A percentile compares a stretch with the other conserved stretches of the same genome.
Conservation (phyloP, 495 filamentous ascomycete species). For the Xylaria sp. region DNA sequence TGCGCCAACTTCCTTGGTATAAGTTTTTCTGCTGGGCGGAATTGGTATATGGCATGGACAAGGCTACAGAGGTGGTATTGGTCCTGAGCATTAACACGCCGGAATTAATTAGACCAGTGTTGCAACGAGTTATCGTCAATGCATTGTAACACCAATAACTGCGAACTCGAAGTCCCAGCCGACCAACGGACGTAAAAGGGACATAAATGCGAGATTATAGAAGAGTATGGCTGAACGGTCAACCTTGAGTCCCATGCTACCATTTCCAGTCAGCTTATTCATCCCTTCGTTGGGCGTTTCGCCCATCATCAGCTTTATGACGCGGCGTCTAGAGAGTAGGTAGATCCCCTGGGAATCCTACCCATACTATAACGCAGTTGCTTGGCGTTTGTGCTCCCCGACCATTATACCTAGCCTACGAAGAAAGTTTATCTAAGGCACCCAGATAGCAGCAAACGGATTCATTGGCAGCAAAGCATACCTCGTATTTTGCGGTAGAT, state of each 20-base stretch:
- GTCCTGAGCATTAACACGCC: background rate
- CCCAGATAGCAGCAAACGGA: background rate
- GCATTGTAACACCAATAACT: conserved; percentile 3
- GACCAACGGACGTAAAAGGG: background rate
- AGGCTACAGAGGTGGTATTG: background rate
- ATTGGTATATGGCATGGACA: background rate
- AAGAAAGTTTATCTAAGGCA: background rate
- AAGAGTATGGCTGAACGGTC: background rate
- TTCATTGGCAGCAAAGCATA: too few species aligned
- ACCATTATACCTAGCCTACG: background rate
- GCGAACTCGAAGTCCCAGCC: background rate
- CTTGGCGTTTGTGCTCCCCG: background rate
- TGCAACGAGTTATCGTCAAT: conserved; percentile 3
- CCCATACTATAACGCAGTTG: background rate
- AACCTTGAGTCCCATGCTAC: background rate
- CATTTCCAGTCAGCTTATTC: conserved; percentile 12
- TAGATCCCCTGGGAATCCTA: background rate
- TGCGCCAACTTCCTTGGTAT: background rate
- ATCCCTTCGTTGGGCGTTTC: background rate
- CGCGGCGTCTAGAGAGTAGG: background rate
- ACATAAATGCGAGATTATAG: background rate
- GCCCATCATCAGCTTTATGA: background rate
- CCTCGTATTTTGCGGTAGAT: background rate
- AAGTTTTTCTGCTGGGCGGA: background rate
- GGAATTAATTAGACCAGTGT: background rate